A percentile compares a stretch with the other conserved stretches of the same genome.
phyloP scores from a whole-genome alignment of 176 grass and related monocot genomes.

The Musa itinerans region DNA sequence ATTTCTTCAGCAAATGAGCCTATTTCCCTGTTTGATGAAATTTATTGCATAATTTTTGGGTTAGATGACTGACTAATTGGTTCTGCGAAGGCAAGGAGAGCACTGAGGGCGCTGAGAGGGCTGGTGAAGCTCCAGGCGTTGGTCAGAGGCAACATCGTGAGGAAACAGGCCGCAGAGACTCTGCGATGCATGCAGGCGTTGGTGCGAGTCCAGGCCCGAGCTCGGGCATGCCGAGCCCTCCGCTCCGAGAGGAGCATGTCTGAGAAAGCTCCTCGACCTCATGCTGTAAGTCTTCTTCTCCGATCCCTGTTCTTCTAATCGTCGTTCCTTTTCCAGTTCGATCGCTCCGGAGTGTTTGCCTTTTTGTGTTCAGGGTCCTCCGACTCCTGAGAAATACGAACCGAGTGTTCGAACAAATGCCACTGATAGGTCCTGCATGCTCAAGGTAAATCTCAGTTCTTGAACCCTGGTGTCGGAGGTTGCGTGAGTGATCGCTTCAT shows the following conservation, averaged over 20 bases:
- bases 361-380: slow-evolving; percentile 28
- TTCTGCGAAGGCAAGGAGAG: slow-evolving; percentile 63
- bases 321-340: no score
- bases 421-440: slow-evolving; percentile 37
- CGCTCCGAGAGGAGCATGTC: slow-evolving; percentile 23
- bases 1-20: neutral
- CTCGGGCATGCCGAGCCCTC: slow-evolving; percentile 45
- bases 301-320: no score
- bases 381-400: slow-evolving; percentile 67
- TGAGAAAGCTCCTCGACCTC: neutral
- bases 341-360: neutral
- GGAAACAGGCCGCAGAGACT: slow-evolving; percentile 86
- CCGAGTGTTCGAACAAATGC: slow-evolving; percentile 24
- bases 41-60: neutral
- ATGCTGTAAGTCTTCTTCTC: neutral
- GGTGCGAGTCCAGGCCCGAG: slow-evolving; percentile 64
- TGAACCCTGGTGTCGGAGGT: slow-evolving; percentile 1
- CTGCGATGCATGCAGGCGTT: slow-evolving; percentile 94
- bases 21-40: neutral
- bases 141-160: slow-evolving; percentile 90
- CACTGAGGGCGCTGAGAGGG: slow-evolving; percentile 72
- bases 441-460: slow-evolving; percentile 40
- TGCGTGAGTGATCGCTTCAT: no score
- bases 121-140: slow-evolving; percentile 95
- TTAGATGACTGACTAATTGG: slow-evolving; percentile 4